Conservation (phyloP, 495 filamentous ascomycete genomes). For the Aspergillus nanangensis region DNA sequence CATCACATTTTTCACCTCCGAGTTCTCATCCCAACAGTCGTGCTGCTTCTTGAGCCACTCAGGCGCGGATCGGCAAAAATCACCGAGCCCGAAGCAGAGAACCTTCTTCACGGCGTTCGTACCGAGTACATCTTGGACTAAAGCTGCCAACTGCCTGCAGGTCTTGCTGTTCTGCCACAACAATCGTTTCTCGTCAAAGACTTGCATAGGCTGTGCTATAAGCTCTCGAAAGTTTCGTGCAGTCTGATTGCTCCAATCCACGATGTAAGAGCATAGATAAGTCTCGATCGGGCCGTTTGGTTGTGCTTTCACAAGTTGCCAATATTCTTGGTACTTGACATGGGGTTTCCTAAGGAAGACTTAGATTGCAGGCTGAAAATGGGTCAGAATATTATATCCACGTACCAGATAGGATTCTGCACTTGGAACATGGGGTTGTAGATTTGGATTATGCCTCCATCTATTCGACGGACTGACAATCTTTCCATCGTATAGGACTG, state of each 20-base stretch:
- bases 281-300: conserved; percentile 23
- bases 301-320: conserved; percentile 24
- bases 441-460: conserved; percentile 29
- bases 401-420: conserved; percentile 36
- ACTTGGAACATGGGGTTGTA: conserved; percentile 34
- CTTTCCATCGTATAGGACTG: conserved; percentile 22
- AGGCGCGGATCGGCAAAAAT: conserved; percentile 26
- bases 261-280: conserved; percentile 33
- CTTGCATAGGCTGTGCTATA: conserved; percentile 25
- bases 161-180: conserved; percentile 27
- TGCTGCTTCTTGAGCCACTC: conserved; percentile 26
- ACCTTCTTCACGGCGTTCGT: conserved; percentile 29
- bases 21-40: conserved; percentile 22
- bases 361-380: conserved; percentile 21
- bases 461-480: conserved; percentile 34
- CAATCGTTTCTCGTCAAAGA: conserved; percentile 26
- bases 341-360: conserved; percentile 23
- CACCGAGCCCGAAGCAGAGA: conserved; percentile 35
- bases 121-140: conserved; percentile 23
- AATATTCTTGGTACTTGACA: conserved; percentile 29
- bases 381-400: conserved; percentile 17
- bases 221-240: conserved; percentile 26
- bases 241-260: conserved; percentile 32
- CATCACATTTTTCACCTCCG: conserved; percentile 22
- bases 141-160: conserved; percentile 19